Percentiles rank a stretch among this genome's conserved stretches.
phyloP scores from a whole-genome alignment of 441 rosid genomes.

The Syzygium malaccense region DNA sequence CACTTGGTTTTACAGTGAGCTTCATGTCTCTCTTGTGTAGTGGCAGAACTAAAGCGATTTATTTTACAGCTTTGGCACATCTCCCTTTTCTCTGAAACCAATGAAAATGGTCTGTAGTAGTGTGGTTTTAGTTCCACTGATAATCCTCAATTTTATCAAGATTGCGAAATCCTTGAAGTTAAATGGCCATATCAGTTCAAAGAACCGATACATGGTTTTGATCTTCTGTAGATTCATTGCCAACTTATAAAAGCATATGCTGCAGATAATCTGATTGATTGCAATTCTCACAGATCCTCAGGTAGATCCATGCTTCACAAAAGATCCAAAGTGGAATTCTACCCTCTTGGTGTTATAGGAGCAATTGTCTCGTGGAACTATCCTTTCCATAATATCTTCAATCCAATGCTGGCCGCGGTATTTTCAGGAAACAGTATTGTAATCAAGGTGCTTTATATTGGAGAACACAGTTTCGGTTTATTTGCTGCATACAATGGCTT shows the following conservation, averaged over 20 bases:
- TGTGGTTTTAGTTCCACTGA: neutral
- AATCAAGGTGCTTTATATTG: conserved; percentile 53
- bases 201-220: neutral
- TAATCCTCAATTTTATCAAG: neutral
- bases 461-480: neutral
- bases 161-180: neutral
- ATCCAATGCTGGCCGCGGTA: conserved; percentile 96
- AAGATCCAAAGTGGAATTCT: conserved; percentile 83
- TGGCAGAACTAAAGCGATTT: neutral
- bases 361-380: conserved; percentile 99
- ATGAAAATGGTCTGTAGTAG: neutral
- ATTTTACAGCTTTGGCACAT: neutral
- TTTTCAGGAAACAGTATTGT: conserved; percentile 94
- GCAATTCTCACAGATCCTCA: conserved; percentile 49
- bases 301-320: conserved; percentile 98
- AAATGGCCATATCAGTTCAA: neutral
- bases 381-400: conserved; percentile 95
- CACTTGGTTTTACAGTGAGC: neutral
- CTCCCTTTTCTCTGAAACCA: neutral
- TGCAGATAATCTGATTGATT: neutral
- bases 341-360: conserved; percentile 95
- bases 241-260: neutral
- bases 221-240: neutral
- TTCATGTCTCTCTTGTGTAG: neutral
- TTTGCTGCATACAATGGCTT: neutral